Percentiles rank a stretch among this genome's conserved stretches.
These are phyloP conservation scores for Acacia concinna DNA, from an alignment of 331 rosid species.

Conservation along the genomic window DNA sequence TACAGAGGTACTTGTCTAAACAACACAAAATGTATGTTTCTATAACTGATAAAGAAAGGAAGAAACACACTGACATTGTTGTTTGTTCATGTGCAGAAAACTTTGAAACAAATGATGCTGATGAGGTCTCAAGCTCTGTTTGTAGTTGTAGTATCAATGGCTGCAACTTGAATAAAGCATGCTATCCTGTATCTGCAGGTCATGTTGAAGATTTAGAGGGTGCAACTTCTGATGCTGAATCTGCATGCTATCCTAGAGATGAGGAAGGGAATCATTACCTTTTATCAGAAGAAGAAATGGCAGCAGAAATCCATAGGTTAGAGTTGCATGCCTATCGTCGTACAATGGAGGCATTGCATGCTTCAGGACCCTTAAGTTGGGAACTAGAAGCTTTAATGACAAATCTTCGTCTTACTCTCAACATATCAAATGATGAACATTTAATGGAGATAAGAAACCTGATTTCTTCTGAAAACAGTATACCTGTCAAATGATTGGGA, in stretches of 20 bases:
- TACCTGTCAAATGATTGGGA: slow-evolving; percentile 73
- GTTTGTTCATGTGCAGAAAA: slow-evolving; percentile 50
- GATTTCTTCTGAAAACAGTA: slow-evolving; percentile 67
- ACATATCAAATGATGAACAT: slow-evolving; percentile 95
- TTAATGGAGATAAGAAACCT: slow-evolving; percentile 83
- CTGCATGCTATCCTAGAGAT: slow-evolving; percentile 46
- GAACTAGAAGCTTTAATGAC: slow-evolving; percentile 92
- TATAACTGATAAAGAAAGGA: slow-evolving; percentile 44
- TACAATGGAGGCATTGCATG: slow-evolving; percentile 92
- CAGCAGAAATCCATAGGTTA: slow-evolving; percentile 80
- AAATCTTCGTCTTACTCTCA: slow-evolving; percentile 89
- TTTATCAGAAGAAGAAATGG: slow-evolving; percentile 57
- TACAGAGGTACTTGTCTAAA: slow-evolving; percentile 42
- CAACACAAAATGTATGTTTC: slow-evolving; percentile 43
- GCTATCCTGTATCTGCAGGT: slow-evolving; percentile 50
- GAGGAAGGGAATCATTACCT: slow-evolving; percentile 51
- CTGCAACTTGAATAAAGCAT: slow-evolving; percentile 44
- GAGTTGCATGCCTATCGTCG: slow-evolving; percentile 96
- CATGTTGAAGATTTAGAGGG: slow-evolving; percentile 55
- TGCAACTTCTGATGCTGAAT: slow-evolving; percentile 63
- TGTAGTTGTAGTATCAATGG: slow-evolving; percentile 81
- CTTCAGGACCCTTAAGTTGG: slow-evolving; percentile 98
- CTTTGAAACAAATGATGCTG: slow-evolving; percentile 47
- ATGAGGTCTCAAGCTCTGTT: slow-evolving; percentile 68
- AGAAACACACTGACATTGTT: slow-evolving; percentile 49